phyloP scores from a whole-genome alignment of 2,329 filamentous ascomycete species.

The Scedosporium aurantiacum region DNA sequence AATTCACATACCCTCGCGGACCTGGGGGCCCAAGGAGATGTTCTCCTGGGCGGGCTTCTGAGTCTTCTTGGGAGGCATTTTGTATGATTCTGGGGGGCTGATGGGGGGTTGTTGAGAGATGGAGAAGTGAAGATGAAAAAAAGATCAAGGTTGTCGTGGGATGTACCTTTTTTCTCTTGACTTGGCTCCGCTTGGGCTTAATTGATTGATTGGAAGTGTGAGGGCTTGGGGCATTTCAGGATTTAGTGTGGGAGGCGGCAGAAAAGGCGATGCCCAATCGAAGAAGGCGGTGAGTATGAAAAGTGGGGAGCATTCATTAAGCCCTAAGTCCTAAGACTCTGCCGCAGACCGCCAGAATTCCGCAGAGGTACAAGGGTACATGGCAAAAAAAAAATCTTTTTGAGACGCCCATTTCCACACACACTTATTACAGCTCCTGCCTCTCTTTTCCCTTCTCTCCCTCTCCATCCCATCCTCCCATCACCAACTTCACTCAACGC shows the following conservation, averaged over 20 bases:
- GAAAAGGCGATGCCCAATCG: constrained; percentile 15
- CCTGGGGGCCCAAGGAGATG: constrained; percentile 93
- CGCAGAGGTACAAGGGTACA: not conserved
- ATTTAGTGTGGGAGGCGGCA: constrained; percentile 23
- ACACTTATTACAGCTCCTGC: not conserved
- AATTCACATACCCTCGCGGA: constrained; percentile 70
- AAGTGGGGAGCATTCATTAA: not conserved
- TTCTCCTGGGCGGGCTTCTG: constrained; percentile 83
- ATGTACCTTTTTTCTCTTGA: not conserved
- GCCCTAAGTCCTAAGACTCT: not conserved
- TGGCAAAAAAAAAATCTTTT: not conserved
- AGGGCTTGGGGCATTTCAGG: constrained; percentile 1
- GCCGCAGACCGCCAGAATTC: not conserved
- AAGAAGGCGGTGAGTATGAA: constrained; percentile 12
- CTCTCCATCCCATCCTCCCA: constrained; percentile 3
- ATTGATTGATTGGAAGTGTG: not conserved
- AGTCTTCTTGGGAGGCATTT: constrained; percentile 92
- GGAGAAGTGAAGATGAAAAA: not conserved
- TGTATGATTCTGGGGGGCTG: constrained; percentile 29
- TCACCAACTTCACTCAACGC: constrained; percentile 10
- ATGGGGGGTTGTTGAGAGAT: constrained; percentile 4
- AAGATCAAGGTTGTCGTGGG: not conserved
- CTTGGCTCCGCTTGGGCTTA: not conserved
- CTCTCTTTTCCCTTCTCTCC: constrained; percentile 7
- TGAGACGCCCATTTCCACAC: constrained; percentile 7